A percentile compares a stretch with the other conserved stretches of the same genome.
Conservation (phyloP, 2,329 filamentous ascomycete species). For the Trichophyton rubrum region DNA sequence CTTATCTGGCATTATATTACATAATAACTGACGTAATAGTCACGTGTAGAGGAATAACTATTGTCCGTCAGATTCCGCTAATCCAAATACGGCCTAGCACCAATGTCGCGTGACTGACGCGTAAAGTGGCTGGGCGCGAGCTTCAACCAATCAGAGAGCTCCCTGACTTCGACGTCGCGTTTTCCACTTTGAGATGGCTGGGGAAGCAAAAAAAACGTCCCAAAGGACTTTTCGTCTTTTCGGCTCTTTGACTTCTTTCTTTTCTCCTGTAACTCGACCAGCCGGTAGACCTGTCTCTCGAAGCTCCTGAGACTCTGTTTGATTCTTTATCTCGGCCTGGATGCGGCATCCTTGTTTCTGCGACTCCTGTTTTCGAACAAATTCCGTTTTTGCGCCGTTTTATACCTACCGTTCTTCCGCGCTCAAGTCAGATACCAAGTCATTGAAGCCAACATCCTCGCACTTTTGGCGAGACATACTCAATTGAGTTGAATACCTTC, state of each 20-base stretch:
- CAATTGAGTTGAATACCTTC: neutral
- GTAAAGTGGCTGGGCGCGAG: neutral
- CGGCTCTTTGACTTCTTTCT: neutral
- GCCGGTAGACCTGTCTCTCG: neutral
- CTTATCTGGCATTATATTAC: conserved; percentile 5
- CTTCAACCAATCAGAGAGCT: conserved; percentile 1
- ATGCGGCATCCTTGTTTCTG: neutral
- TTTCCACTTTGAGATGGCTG: conserved; percentile 4
- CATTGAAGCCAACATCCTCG: neutral
- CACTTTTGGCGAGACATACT: neutral
- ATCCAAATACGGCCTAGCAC: neutral
- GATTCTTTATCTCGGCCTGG: neutral
- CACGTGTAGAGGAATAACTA: neutral
- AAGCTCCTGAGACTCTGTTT: neutral
- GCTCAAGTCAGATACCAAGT: neutral
- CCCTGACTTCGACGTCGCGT: neutral
- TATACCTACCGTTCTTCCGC: neutral
- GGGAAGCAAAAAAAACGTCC: neutral
- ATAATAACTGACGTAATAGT: neutral
- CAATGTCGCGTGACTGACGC: neutral
- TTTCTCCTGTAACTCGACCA: neutral
- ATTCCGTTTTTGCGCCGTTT: neutral
- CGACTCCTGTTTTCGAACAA: neutral
- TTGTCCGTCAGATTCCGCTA: neutral
- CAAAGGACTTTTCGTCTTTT: neutral